Evolutionary conservation across 768 basidiomycete species (phyloP), one percentile per base, ranked within the genome.

Genomic region (Boletus fagicola): DNA sequence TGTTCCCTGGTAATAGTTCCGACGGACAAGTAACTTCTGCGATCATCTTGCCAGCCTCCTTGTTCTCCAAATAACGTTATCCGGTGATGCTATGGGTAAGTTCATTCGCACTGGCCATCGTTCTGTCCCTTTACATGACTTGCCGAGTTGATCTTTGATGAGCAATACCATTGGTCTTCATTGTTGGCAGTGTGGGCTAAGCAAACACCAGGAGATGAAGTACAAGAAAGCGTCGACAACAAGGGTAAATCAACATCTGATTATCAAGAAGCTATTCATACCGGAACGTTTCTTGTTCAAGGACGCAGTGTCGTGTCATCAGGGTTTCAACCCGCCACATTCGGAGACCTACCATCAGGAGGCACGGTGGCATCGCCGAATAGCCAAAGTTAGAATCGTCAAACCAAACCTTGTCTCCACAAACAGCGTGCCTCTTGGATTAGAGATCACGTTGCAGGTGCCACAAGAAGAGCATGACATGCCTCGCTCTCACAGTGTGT

Each of bases 191-290:
- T 35, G 15, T 15, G 9, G 22, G 10, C 45, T 6, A 30, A 49
- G 30, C 22, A 36, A 51, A 16, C 28, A 33, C 24, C 24, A 39
- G 12, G 15, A 24, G 13, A 28, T 26, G 4, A 20, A 33, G 20
- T n/a, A 44, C 42, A 49, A 26, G 10, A 48, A 26, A 18, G 2
- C 7, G 12, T 47, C 26, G 38, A n/a, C 11, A 30, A 30, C 24
- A 36, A 30, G 11, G 4, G 10, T 10, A 46, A 40, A 51, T 51
- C 49, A 36, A 36, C 10, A 50, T 53, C 43, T 33, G 46, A 58
- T 53, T 50, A 59, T 65, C 54, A 57, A 39, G 46, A 49, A 57
- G 53, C 57, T 53, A 18, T 65, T 16, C 53, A 5, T 38, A 1
- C 20, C 20, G 16, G 11, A 40, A 51, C 15, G 36, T 20, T 12